Evolutionary conservation across 2,329 filamentous ascomycete species (phyloP), one percentile per base, ranked within the genome.

Genomic region (Geosmithia putterillii): DNA sequence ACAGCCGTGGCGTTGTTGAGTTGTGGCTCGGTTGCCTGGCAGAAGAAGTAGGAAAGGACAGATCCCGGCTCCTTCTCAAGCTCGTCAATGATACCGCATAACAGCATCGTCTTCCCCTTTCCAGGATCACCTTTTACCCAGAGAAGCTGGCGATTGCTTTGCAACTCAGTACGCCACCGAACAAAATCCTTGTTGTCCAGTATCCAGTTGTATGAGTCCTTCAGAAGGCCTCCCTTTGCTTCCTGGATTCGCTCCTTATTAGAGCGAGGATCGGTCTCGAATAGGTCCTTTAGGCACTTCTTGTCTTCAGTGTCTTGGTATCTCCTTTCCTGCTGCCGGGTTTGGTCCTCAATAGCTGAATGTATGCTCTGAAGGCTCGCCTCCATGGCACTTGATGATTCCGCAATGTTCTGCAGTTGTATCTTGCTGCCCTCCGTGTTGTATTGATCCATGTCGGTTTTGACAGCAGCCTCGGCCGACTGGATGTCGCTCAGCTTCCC

Each of bases 101-200:
- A 42, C 0, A 67, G 47, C 61, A 69, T 68, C 0, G 64, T 69
- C 48, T 69, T 70, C 3, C 65, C 65, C 32, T 64, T 68, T 2
- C 65, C 64, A 0, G 64, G 55, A 38, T 58, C 57, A 0, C 61
- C 61, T 17, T 49, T 60, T 17, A 66, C 53, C 64, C 61, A 66
- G 2, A 69, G 56, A 15, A 65, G 43, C 1, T 38, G 45, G 34
- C n/a, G n/a, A n/a, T n/a, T n/a, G n/a, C 18, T 50, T 0, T 52
- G 35, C 0, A 37, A 2, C n/a, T 52, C 42, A 2, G 47, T 36
- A 3, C 34, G 34, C 32, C 42, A 53, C 38, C 44, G 9, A 17
- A 44, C 19, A 38, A 59, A 64, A 0, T 54, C 43, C 2, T 39
- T 4, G 40, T 57, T 45, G 0, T 55, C 44, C 3, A 63, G 50